A percentile compares a stretch with the other conserved stretches of the same genome.
These are phyloP conservation scores for Acanthamoeba triangularis DNA, from an alignment of 208 protist species.

Conservation along the genomic window DNA sequence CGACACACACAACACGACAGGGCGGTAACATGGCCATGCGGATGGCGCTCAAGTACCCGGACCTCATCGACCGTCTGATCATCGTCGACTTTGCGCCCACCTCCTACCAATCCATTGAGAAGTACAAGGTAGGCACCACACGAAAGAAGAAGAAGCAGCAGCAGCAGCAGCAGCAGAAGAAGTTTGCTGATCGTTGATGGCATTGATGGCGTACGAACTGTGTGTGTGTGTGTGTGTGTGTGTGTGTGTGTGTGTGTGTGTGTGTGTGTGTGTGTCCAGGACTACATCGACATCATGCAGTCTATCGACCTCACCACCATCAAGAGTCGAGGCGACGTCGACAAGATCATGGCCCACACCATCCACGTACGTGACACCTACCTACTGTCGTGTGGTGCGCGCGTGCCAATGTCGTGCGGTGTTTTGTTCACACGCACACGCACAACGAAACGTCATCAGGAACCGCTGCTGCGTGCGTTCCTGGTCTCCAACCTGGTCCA, in stretches of 20 bases:
- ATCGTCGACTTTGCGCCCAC: constrained; percentile 65
- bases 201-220: too few relatives aligned
- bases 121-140: background rate
- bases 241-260: too few relatives aligned
- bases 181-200: too few relatives aligned
- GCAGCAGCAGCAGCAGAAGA: too few relatives aligned
- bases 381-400: too few relatives aligned
- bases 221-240: too few relatives aligned
- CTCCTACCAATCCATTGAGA: background rate
- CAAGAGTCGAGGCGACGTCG: constrained; percentile 42
- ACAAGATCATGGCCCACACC: constrained; percentile 28
- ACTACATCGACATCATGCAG: constrained; percentile 69
- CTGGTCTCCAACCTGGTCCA: constrained; percentile 69
- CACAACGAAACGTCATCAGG: background rate
- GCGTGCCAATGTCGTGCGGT: too few relatives aligned
- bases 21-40: constrained; percentile 71
- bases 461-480: constrained; percentile 61
- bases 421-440: too few relatives aligned
- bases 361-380: constrained; percentile 53
- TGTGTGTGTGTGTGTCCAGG: background rate
- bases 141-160: background rate
- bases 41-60: constrained; percentile 71
- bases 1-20: background rate
- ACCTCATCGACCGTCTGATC: constrained; percentile 42
- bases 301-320: constrained; percentile 23